These are phyloP conservation scores for Monascus purpureus DNA, from an alignment of 495 filamentous ascomycete genomes.

Conservation along the genomic window DNA sequence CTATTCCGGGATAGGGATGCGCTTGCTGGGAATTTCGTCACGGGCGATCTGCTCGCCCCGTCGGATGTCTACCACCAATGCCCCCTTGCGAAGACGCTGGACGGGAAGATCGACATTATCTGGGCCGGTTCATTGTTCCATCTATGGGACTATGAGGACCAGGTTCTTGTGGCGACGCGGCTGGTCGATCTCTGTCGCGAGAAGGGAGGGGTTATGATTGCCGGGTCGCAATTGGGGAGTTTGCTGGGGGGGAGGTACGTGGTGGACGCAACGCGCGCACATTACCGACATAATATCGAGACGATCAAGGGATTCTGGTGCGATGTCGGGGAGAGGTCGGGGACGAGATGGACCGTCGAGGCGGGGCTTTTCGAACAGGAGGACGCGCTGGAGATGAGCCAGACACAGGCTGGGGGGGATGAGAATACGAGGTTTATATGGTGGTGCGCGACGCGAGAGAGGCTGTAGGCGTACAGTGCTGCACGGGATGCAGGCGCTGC, in stretches of 20 bases:
- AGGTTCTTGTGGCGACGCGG: slow-evolving; percentile 30
- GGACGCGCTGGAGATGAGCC: slow-evolving; percentile 2
- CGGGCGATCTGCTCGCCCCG: slow-evolving; percentile 34
- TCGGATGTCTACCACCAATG: slow-evolving; percentile 12
- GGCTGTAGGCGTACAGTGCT: too few relatives aligned
- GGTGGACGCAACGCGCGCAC: slow-evolving; percentile 4
- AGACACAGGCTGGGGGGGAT: background rate
- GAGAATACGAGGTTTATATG: background rate
- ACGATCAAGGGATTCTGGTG: slow-evolving; percentile 38
- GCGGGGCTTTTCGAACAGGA: slow-evolving; percentile 9
- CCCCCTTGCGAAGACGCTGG: slow-evolving; percentile 15
- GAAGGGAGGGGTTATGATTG: slow-evolving; percentile 26
- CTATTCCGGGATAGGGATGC: slow-evolving; percentile 29
- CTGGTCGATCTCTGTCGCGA: slow-evolving; percentile 31
- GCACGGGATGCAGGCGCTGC: too few relatives aligned
- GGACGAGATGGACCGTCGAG: slow-evolving; percentile 29
- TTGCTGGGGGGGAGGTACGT: slow-evolving; percentile 12
- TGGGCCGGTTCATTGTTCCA: slow-evolving; percentile 45
- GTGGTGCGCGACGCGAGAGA: background rate
- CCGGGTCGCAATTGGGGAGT: slow-evolving; percentile 36
- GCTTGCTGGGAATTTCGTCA: slow-evolving; percentile 32
- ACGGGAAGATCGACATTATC: slow-evolving; percentile 39
- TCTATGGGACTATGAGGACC: slow-evolving; percentile 40
- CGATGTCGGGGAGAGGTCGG: slow-evolving; percentile 31
- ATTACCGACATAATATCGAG: slow-evolving; percentile 30